Base-by-base conservation (phyloP, 805 yeast species). In the Myxozyma neglecta region DNA sequence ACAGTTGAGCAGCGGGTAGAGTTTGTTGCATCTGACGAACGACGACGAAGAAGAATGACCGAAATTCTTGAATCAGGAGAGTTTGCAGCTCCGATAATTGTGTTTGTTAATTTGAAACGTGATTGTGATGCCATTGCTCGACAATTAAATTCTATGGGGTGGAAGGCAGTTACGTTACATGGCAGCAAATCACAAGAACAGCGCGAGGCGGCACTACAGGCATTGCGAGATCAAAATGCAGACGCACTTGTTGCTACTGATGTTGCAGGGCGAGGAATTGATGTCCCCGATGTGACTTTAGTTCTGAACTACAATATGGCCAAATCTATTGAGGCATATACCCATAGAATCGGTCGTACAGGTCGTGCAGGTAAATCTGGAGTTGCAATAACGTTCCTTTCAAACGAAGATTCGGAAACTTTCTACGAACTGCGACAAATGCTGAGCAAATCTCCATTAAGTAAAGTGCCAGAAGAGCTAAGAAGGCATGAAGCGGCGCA, bases 201-300 rank as follows among this genome's bases (percentile, higher is more conserved):
- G 69, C 83, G 99, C 74, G 98, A 93, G 70, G 75, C 75, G n/a
- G 88, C 96, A 0, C 79, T 93, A 16, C 75, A 77, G 9, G 79
- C 83, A 39, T 80, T 93, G 64, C 79, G 86, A 49, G 66, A 74
- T 6, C 86, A 88, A 1, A 74, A 76, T 29, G 81, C 81, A 0
- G 86, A 85, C 55, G 78, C 89, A 6, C 75, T 93, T 47, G 85
- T 93, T 16, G 98, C 97, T 2, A 94, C 98, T 0, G 97, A 93
- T 73, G 90, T 93, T 29, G 97, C 97, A 0, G 96, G 97, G 2
- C 83, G 99, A 76, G 99, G 99, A 72, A 83, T 93, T 49, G 98
- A 94, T 74, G 85, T 93, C n/a, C 87, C 90, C 0, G 82, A 89
- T 68, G 96, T 93, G 7, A 84, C 94, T 0, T 73, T 92, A 40